Percentiles rank a stretch among this genome's conserved stretches.
These are phyloP conservation scores for Scheffersomyces spartinae DNA, from an alignment of 805 yeast species.

Conservation along the genomic window DNA sequence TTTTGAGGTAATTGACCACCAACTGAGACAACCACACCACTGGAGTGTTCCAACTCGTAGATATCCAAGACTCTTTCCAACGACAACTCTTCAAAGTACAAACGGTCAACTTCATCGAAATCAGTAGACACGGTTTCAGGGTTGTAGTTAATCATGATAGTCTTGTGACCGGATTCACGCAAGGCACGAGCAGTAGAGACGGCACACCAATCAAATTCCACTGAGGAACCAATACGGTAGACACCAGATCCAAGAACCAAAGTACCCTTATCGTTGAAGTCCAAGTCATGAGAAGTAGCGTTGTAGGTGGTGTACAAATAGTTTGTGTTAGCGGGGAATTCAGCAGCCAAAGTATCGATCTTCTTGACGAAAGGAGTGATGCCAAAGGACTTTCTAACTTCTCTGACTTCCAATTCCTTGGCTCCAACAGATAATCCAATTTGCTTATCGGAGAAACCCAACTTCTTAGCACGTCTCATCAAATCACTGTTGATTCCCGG, in stretches of 20 bases:
- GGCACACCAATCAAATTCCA: slow-evolving; percentile 99
- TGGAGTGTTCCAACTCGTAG: slow-evolving; percentile 81
- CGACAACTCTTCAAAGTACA: slow-evolving; percentile 90
- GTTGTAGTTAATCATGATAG: slow-evolving; percentile 94
- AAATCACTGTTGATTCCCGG: slow-evolving; percentile 56
- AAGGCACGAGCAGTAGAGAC: slow-evolving; percentile 93
- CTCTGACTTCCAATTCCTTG: slow-evolving; percentile 72
- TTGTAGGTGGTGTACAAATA: slow-evolving; percentile 93
- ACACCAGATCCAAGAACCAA: slow-evolving; percentile 98
- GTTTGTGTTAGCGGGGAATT: slow-evolving; percentile 95
- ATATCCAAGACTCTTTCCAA: slow-evolving; percentile 96
- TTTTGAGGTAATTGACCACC: slow-evolving; percentile 99
- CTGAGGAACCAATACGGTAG: slow-evolving; percentile 96
- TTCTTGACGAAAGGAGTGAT: slow-evolving; percentile 90
- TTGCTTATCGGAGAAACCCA: slow-evolving; percentile 94
- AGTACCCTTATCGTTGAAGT: slow-evolving; percentile 81
- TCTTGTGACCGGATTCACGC: slow-evolving; percentile 76
- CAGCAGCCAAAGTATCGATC: slow-evolving; percentile 96
- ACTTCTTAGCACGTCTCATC: slow-evolving; percentile 72
- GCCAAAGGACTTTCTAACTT: slow-evolving; percentile 66
- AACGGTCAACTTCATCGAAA: slow-evolving; percentile 95
- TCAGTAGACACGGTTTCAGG: slow-evolving; percentile 99
- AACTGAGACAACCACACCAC: slow-evolving; percentile 89
- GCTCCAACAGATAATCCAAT: slow-evolving; percentile 68
- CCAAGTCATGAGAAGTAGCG: slow-evolving; percentile 76